A percentile compares a stretch with the other conserved stretches of the same genome.
These are phyloP conservation scores for Hygrocybe coccinea DNA, from an alignment of 768 basidiomycete genomes.

Conservation along the genomic window DNA sequence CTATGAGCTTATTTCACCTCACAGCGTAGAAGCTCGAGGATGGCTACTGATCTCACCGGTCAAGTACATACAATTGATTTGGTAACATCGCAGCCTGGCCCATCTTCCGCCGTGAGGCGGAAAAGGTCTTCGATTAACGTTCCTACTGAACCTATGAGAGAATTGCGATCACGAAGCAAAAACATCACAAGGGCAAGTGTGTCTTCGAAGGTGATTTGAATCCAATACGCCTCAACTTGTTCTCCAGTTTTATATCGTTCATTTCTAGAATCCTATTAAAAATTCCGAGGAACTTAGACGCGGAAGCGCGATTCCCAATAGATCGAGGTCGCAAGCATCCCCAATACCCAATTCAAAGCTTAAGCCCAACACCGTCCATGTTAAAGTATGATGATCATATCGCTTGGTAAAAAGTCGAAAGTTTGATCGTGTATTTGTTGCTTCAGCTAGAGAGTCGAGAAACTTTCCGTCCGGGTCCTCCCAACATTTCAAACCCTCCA, in stretches of 20 bases:
- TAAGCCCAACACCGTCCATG: not conserved
- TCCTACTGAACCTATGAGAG: conserved; percentile 35
- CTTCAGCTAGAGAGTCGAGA: not conserved
- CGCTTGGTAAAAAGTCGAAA: no score
- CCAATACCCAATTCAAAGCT: conserved; percentile 12
- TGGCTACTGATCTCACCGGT: conserved; percentile 11
- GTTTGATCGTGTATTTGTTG: not conserved
- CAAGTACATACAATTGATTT: conserved; percentile 19
- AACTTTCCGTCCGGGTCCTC: not conserved
- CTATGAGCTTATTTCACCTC: not conserved
- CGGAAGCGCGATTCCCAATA: not conserved
- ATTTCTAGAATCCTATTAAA: not conserved
- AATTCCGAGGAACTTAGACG: not conserved
- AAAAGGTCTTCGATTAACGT: conserved; percentile 30
- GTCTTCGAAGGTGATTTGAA: conserved; percentile 34
- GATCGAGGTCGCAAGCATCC: not conserved
- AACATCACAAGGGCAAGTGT: conserved; percentile 36
- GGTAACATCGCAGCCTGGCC: conserved; percentile 24
- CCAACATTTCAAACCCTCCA: not conserved
- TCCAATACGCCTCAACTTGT: not conserved
- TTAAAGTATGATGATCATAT: not conserved
- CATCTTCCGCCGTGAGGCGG: conserved; percentile 36
- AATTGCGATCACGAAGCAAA: conserved; percentile 45
- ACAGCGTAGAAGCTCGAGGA: conserved; percentile 11
- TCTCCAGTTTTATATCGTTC: not conserved